Evolutionary conservation across 352 stramenopile species (phyloP).

Genomic region (Phytophthora pisi): DNA sequence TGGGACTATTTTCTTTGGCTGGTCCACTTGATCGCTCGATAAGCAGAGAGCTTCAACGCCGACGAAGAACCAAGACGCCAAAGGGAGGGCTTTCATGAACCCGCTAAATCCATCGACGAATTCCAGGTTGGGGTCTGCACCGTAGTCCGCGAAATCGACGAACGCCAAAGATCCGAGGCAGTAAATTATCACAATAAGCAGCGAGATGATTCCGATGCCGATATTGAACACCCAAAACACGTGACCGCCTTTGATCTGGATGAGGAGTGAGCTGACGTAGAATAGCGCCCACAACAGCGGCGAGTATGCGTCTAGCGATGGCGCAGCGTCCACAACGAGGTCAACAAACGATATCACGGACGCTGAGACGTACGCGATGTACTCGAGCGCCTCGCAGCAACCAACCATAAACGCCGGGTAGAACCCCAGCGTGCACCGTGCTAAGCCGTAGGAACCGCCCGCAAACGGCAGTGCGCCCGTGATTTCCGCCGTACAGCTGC

Average conservation of each 20-base stretch:
- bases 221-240: conserved; percentile 55
- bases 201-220: conserved; percentile 29
- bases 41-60: conserved; percentile 38
- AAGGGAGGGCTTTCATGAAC: conserved; percentile 32
- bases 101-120: conserved; percentile 19
- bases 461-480: conserved; percentile 37
- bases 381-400: conserved; percentile 46
- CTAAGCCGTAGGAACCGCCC: conserved; percentile 40
- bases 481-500: conserved; percentile 42
- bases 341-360: conserved; percentile 35
- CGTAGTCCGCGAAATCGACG: conserved; percentile 23
- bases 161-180: conserved; percentile 32
- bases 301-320: conserved; percentile 13
- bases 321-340: conserved; percentile 35
- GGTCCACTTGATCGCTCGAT: conserved; percentile 28
- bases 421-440: conserved; percentile 44
- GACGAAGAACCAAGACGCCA: conserved; percentile 46
- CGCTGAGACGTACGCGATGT: conserved; percentile 48
- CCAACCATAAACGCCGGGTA: conserved; percentile 45
- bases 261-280: conserved; percentile 35
- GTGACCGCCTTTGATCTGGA: conserved; percentile 37
- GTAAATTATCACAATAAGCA: conserved; percentile 42
- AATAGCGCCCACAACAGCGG: conserved; percentile 37
- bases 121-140: background rate
- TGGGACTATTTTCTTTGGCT: conserved; percentile 41